Percentiles rank a stretch among this genome's conserved stretches.
Evolutionary conservation across 371 early-diverging fungal genomes (phyloP).

Genomic region (Rhizomucor miehei): DNA sequence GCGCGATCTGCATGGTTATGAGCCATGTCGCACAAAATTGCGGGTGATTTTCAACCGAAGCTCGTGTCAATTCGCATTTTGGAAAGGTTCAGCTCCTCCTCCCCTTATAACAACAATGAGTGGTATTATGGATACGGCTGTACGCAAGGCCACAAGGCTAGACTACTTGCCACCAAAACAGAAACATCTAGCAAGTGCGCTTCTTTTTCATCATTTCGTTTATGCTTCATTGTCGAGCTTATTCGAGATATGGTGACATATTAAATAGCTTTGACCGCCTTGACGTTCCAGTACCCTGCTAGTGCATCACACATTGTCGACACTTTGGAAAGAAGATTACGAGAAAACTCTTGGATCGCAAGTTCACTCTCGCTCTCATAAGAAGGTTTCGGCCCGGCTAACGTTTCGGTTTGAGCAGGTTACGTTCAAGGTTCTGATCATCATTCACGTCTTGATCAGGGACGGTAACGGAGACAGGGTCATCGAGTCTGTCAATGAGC

Average conservation of each 20-base stretch:
- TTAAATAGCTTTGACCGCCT: constrained; percentile 43
- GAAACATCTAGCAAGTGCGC: constrained; percentile 78
- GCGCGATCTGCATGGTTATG: background rate
- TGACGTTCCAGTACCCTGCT: constrained; percentile 38
- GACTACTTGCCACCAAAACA: constrained; percentile 73
- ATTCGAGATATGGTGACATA: constrained; percentile 3
- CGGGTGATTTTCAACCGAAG: too few species aligned
- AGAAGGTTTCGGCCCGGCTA: background rate
- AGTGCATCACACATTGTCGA: constrained; percentile 53
- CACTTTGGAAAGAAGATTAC: constrained; percentile 54
- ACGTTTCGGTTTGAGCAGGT: constrained; percentile 45
- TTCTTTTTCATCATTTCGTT: background rate
- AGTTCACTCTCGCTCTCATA: constrained; percentile 1
- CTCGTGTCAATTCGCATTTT: too few species aligned
- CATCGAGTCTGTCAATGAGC: constrained; percentile 63
- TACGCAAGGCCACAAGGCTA: constrained; percentile 71
- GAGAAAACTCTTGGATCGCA: constrained; percentile 81
- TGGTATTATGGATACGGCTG: constrained; percentile 63
- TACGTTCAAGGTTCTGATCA: constrained; percentile 81
- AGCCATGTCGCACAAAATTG: background rate
- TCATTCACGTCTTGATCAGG: constrained; percentile 81
- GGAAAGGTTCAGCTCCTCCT: too few species aligned
- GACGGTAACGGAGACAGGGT: constrained; percentile 77
- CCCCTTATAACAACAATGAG: constrained; percentile 2
- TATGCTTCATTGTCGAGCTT: background rate